Evolutionary conservation across 495 filamentous ascomycete species (phyloP).

Genomic region (Trichoderma erinaceum): DNA sequence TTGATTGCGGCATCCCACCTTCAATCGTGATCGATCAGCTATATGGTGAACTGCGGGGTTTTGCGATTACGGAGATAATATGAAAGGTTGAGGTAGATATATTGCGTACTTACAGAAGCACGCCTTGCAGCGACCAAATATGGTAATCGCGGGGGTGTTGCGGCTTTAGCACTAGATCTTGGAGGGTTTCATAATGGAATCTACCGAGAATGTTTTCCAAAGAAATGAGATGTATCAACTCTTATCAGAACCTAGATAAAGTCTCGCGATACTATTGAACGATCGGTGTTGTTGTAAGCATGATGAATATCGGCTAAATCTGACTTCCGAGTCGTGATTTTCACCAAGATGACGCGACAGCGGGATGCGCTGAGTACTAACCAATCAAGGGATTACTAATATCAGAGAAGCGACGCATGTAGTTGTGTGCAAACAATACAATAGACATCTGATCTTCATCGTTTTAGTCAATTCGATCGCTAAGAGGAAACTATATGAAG

Average conservation of each 20-base stretch:
- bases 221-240: not conserved
- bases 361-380: not conserved
- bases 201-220: not conserved
- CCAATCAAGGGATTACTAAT: not conserved
- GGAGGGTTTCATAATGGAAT: not conserved
- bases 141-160: not conserved
- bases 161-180: not conserved
- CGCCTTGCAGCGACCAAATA: not conserved
- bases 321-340: not conserved
- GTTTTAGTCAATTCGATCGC: too few relatives aligned
- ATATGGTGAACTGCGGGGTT: constrained; percentile 13
- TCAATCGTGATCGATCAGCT: not conserved
- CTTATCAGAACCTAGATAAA: not conserved
- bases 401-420: not conserved
- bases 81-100: not conserved
- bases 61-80: not conserved
- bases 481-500: too few relatives aligned
- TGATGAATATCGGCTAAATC: not conserved
- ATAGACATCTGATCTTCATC: not conserved
- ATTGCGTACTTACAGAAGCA: not conserved
- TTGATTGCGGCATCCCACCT: not conserved
- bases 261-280: not conserved
- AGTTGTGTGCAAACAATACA: not conserved
- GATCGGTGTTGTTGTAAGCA: not conserved
- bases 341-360: constrained; percentile 1